These are phyloP conservation scores for Spathaspora jeffriesii DNA, from an alignment of 1,139 yeast species.

Conservation along the genomic window DNA sequence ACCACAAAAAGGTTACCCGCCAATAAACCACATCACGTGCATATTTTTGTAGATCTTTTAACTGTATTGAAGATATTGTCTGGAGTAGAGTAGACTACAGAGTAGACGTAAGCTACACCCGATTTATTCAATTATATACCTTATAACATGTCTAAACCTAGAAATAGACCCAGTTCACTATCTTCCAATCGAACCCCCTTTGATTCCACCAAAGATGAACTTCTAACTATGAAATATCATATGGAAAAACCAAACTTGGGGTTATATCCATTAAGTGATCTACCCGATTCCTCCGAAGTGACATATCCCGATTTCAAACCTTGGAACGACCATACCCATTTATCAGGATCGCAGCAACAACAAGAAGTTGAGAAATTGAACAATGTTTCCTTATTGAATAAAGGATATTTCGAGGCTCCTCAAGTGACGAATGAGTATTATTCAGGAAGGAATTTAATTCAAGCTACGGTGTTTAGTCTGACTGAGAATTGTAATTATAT, in stretches of 20 bases:
- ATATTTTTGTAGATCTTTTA: too few relatives aligned
- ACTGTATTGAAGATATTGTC: neutral
- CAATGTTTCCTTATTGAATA: conserved; percentile 36
- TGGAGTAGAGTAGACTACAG: neutral
- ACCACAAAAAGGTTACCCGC: neutral
- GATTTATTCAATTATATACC: neutral
- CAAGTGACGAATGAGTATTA: conserved; percentile 55
- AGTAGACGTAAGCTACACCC: neutral
- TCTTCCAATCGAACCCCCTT: conserved; percentile 25
- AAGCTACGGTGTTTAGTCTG: conserved; percentile 41
- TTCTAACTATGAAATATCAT: conserved; percentile 34
- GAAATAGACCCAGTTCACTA: conserved; percentile 36
- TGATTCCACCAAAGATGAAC: conserved; percentile 32
- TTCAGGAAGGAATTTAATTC: conserved; percentile 53
- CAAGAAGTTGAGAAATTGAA: conserved; percentile 27
- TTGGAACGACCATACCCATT: conserved; percentile 67
- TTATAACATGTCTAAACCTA: conserved; percentile 32
- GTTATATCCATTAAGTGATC: conserved; percentile 37
- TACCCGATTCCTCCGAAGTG: conserved; percentile 6
- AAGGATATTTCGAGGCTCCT: conserved; percentile 54
- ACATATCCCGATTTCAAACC: conserved; percentile 79
- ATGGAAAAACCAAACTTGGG: conserved; percentile 37
- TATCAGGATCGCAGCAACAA: conserved; percentile 31
- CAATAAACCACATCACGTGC: neutral
- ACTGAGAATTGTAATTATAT: conserved; percentile 39